Conservation (phyloP, 2,329 filamentous ascomycete genomes). For the Pseudogymnoascus sp. region DNA sequence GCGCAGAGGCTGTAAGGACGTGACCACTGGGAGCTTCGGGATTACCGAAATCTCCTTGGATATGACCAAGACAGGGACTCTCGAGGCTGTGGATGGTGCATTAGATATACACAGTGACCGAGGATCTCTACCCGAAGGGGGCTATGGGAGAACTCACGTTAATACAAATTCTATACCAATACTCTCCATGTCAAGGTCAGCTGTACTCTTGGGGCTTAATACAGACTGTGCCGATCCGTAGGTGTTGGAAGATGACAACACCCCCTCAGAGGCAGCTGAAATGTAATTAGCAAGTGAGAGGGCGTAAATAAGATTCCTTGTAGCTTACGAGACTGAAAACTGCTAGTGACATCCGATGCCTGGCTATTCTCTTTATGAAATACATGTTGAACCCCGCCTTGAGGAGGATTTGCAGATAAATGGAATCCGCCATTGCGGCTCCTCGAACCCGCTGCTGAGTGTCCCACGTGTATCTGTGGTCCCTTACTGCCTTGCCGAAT, state of each 20-base stretch:
- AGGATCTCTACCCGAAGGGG: not conserved
- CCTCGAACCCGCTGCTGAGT: slow-evolving; percentile 15
- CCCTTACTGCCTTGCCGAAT: not conserved
- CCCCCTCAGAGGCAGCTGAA: not conserved
- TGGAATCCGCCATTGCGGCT: too few species aligned
- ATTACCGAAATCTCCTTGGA: not conserved
- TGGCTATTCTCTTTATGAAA: not conserved
- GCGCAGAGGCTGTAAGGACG: not conserved
- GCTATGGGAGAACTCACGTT: not conserved
- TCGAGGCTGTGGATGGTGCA: not conserved
- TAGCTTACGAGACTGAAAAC: not conserved
- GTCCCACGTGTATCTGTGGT: not conserved
- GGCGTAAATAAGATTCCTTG: not conserved
- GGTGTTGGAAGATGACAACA: not conserved
- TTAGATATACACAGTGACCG: not conserved
- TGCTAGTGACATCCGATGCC: not conserved
- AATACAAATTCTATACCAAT: not conserved
- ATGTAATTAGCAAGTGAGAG: not conserved
- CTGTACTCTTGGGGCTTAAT: not conserved
- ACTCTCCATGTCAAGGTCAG: not conserved
- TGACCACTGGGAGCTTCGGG: not conserved
- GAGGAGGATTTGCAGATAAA: not conserved
- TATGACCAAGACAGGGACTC: not conserved
- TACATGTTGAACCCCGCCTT: not conserved
- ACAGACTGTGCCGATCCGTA: not conserved